Percentiles rank a stretch among this genome's conserved stretches.
Conservation (phyloP, 768 basidiomycete genomes). For the Pholiota microspora region DNA sequence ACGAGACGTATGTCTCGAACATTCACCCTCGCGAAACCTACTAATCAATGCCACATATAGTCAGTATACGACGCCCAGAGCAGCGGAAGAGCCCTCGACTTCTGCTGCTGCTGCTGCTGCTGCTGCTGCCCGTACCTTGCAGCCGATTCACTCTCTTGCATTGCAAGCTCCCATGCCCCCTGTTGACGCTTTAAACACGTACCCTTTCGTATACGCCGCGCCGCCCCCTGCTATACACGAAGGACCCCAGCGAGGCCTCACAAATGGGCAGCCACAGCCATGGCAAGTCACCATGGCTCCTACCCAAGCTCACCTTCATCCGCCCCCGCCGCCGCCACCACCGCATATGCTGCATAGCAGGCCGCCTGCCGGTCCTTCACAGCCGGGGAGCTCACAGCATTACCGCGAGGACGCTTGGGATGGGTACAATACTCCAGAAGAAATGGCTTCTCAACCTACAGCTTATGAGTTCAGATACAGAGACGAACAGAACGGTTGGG, state of each 20-base stretch:
- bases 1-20: constrained; percentile 56
- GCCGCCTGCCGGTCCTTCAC: constrained; percentile 35
- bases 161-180: constrained; percentile 27
- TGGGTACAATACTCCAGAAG: constrained; percentile 44
- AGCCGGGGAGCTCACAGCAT: constrained; percentile 16
- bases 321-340: constrained; percentile 37
- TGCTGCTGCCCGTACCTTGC: constrained; percentile 11
- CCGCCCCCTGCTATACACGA: constrained; percentile 33
- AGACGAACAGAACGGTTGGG: constrained; percentile 56
- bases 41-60: neutral
- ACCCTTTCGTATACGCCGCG: constrained; percentile 36
- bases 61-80: constrained; percentile 9
- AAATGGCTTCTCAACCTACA: constrained; percentile 43
- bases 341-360: constrained; percentile 46
- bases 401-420: constrained; percentile 59
- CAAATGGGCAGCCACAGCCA: constrained; percentile 53
- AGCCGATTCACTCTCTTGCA: constrained; percentile 20
- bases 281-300: constrained; percentile 71
- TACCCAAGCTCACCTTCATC: constrained; percentile 58
- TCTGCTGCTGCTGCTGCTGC: neutral
- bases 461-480: constrained; percentile 62
- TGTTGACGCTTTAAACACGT: constrained; percentile 31
- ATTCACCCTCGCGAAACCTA: neutral
- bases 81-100: constrained; percentile 7
- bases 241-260: constrained; percentile 39